These are phyloP conservation scores for Rhizopogon vesiculosus DNA, from an alignment of 768 basidiomycete genomes.

Conservation along the genomic window DNA sequence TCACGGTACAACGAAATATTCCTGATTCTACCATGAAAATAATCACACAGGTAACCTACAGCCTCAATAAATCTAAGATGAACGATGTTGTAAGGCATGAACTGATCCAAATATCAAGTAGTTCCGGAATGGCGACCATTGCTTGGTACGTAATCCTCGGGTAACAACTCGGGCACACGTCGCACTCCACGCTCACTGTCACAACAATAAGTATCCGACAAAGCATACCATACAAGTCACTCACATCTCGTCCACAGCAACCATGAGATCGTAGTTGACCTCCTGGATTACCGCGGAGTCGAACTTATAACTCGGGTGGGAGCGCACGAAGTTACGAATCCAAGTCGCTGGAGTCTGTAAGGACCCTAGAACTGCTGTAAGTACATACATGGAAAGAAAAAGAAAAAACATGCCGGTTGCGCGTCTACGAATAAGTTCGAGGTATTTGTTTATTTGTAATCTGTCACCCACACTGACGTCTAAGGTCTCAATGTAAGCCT, in stretches of 20 bases:
- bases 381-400: conserved; percentile 1
- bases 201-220: neutral
- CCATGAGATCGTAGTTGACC: conserved; percentile 92
- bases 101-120: conserved; percentile 2
- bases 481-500: conserved; percentile 81
- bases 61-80: neutral
- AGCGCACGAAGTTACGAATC: conserved; percentile 88
- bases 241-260: conserved; percentile 89
- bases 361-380: conserved; percentile 44
- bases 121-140: conserved; percentile 23
- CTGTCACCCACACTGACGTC: conserved; percentile 64
- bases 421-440: conserved; percentile 72
- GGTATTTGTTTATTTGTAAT: conserved; percentile 65
- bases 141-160: conserved; percentile 45
- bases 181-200: conserved; percentile 67
- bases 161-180: conserved; percentile 57
- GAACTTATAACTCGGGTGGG: conserved; percentile 84
- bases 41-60: too few species aligned
- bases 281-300: conserved; percentile 91
- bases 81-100: neutral
- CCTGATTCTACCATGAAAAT: too few species aligned
- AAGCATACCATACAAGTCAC: conserved; percentile 24
- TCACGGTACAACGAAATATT: too few species aligned
- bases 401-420: conserved; percentile 61
- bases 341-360: conserved; percentile 86